Conservation (phyloP, 768 basidiomycete species). For the Leccinum boreale region DNA sequence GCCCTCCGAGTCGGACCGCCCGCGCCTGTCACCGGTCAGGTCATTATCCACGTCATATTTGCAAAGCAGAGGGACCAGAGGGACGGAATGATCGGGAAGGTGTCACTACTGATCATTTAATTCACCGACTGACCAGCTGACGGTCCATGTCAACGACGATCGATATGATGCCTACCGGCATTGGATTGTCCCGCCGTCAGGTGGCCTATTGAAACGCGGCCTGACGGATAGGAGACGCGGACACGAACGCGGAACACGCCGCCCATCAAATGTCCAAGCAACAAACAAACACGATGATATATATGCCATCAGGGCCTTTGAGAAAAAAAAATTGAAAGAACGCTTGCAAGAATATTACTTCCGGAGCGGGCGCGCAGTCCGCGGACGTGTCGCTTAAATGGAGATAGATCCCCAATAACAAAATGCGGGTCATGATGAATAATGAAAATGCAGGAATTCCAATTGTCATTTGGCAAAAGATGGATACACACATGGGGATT, state of each 20-base stretch:
- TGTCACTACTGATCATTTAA: not conserved
- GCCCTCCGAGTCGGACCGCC: not conserved
- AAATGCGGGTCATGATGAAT: not conserved
- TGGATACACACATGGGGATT: constrained; percentile 5
- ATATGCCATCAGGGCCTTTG: not conserved
- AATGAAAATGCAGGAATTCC: not conserved
- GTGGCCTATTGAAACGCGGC: not conserved
- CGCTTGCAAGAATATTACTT: not conserved
- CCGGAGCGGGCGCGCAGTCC: not conserved
- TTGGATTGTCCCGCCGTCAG: not conserved
- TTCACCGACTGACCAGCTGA: not conserved
- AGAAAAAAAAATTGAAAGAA: not conserved
- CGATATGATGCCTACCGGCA: not conserved
- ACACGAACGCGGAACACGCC: not conserved
- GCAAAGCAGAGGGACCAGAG: not conserved
- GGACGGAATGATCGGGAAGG: not conserved
- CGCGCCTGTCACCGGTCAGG: not conserved
- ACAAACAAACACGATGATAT: not conserved
- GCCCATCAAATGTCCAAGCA: constrained; percentile 1
- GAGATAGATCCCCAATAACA: not conserved
- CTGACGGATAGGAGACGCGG: not conserved
- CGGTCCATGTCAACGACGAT: not conserved
- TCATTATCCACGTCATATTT: not conserved
- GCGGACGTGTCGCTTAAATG: not conserved
- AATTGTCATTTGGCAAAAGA: not conserved